Base-by-base conservation (phyloP, 208 protist species). In the Trypanosoma boissoni region DNA sequence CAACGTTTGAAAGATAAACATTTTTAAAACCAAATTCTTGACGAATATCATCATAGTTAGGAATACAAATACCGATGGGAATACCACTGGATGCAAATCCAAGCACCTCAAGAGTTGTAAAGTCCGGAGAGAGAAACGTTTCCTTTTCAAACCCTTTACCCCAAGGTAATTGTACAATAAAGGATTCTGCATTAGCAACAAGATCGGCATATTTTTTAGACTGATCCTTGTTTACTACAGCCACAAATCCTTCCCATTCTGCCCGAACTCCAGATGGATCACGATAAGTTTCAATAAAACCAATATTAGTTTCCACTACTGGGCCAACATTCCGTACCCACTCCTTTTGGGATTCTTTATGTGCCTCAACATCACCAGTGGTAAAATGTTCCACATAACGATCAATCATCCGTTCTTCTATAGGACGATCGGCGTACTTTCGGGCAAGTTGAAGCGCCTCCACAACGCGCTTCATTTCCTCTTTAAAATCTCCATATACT, bases 271-370 rank as follows among this genome's bases (percentile, higher is more conserved):
- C 91, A 58, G 81, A 78, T 26, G 91, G 91, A 67, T 97, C 93
- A 34, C 92, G 76, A 76, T 97, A 97, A 12, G 80, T 83, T 74
- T 97, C 94, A 51, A 97, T 94, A 68, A 97, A 98, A 54, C 94
- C 94, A 59, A 98, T 94, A 72, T 98, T 97, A 18, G 83, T 93
- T 76, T 98, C 94, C 43, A 98, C 90, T 7, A 67, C 68, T 8
- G 95, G 95, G 3, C 74, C 78, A n/a, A 86, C 60, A 54, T 98
- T 91, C 74, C 88, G 84, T 53, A 98, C 83, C 95, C 95, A 98
- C 63, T 65, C 64, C 49, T 69, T 76, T 72, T 97, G 91, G 16
- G 76, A 83, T 44, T 90, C 83, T 56, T 91, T 96, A 86, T 96
- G 87, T 32, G 39, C 86, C 20, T 96, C 54, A 16, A 97, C 85